phyloP scores from a whole-genome alignment of 2,329 filamentous ascomycete genomes.

The Hirsutella minnesotensis region DNA sequence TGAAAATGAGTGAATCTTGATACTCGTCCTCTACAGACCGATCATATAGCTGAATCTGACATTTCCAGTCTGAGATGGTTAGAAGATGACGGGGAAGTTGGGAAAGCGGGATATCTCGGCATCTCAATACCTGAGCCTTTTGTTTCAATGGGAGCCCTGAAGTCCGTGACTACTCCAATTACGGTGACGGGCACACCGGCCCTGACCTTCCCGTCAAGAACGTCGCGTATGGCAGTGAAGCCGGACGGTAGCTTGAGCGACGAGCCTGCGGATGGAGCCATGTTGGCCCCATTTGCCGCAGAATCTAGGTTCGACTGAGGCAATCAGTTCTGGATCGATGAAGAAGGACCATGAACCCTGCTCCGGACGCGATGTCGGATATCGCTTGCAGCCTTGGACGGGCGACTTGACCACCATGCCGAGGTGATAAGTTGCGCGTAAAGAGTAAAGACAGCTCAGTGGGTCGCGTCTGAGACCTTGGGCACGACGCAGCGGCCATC shows the following conservation, averaged over 20 bases:
- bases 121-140: conserved; percentile 33
- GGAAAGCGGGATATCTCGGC: background rate
- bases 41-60: conserved; percentile 50
- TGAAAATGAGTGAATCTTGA: conserved; percentile 31
- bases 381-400: no score
- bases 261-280: background rate
- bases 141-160: conserved; percentile 38
- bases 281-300: background rate
- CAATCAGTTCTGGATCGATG: no score
- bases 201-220: conserved; percentile 27
- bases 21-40: conserved; percentile 33
- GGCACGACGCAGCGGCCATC: conserved; percentile 1
- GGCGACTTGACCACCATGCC: no score
- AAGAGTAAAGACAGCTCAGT: no score
- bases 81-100: background rate
- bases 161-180: conserved; percentile 61
- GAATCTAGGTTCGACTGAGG: background rate
- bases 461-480: no score
- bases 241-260: conserved; percentile 8
- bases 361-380: no score
- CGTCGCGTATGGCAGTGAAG: conserved; percentile 22
- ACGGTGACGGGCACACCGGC: conserved; percentile 36
- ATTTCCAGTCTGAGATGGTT: conserved; percentile 41
- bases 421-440: no score
- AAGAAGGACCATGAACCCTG: no score